phyloP scores from a whole-genome alignment of 331 rosid species.

The Quercus tomentella region DNA sequence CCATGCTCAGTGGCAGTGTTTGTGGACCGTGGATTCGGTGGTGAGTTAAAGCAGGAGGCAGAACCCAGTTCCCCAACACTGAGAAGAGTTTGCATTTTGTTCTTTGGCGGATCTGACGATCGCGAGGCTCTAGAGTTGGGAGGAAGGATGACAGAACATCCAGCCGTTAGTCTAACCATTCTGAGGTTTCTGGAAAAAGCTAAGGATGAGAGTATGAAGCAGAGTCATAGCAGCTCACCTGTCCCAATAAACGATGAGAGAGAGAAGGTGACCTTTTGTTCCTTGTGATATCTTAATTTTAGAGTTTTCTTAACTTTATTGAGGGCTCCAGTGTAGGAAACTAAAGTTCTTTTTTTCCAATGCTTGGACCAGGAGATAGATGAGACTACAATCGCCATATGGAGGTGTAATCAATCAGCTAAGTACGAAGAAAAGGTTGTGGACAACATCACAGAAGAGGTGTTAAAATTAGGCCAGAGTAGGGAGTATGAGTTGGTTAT shows the following conservation, averaged over 20 bases:
- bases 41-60: not conserved
- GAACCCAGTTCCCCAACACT: not conserved
- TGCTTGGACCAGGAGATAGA: slow-evolving; percentile 24
- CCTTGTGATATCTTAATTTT: not conserved
- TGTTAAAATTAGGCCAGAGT: slow-evolving; percentile 14
- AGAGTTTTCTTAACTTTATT: too few species aligned
- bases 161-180: slow-evolving; percentile 6
- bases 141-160: slow-evolving; percentile 35
- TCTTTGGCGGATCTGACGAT: slow-evolving; percentile 37
- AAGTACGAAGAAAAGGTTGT: slow-evolving; percentile 20
- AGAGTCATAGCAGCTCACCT: not conserved
- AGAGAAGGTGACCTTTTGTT: slow-evolving; percentile 14
- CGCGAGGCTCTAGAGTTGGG: slow-evolving; percentile 36
- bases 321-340: not conserved
- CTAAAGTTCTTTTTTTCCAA: not conserved
- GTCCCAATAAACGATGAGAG: not conserved
- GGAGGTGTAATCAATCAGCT: slow-evolving; percentile 14
- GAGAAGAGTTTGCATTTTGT: slow-evolving; percentile 28
- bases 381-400: slow-evolving; percentile 13
- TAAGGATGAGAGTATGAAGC: not conserved
- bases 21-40: slow-evolving; percentile 13
- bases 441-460: slow-evolving; percentile 22
- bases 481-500: slow-evolving; percentile 22
- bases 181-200: slow-evolving; percentile 17
- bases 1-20: slow-evolving; percentile 27